Evolutionary conservation across 495 filamentous ascomycete genomes (phyloP).

Genomic region (Hypoxylon intermedium): DNA sequence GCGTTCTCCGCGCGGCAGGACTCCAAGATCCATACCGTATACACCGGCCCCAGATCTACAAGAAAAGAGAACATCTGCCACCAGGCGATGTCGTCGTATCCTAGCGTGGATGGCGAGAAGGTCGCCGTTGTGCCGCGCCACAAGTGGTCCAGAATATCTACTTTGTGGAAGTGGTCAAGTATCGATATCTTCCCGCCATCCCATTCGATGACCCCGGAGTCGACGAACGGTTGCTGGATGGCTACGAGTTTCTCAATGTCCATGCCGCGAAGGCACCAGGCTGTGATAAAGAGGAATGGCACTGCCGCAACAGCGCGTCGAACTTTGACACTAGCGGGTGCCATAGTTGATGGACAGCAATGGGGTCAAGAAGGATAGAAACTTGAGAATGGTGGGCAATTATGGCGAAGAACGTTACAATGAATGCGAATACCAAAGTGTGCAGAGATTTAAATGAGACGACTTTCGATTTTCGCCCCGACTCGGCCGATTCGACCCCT

Average conservation of each 20-base stretch:
- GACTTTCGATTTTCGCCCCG: too few species aligned
- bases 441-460: too few species aligned
- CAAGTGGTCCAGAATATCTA: conserved; percentile 12
- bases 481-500: too few species aligned
- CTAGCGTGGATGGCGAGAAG: conserved; percentile 19
- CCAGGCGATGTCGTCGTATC: conserved; percentile 15
- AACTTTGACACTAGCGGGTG: neutral
- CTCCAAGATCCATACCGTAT: conserved; percentile 27
- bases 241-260: conserved; percentile 13
- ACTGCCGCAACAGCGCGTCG: conserved; percentile 9
- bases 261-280: conserved; percentile 15
- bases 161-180: conserved; percentile 17
- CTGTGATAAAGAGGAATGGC: conserved; percentile 19
- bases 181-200: conserved; percentile 18
- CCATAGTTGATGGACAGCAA: conserved; percentile 12
- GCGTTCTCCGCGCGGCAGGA: conserved; percentile 11
- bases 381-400: too few species aligned
- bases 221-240: conserved; percentile 5
- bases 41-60: conserved; percentile 18
- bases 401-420: too few species aligned
- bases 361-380: too few species aligned
- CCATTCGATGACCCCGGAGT: conserved; percentile 26
- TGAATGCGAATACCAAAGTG: too few species aligned
- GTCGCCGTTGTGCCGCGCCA: conserved; percentile 19
- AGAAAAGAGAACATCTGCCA: conserved; percentile 32